These are phyloP conservation scores for Zelonia costaricensis DNA, from an alignment of 208 protist species.

Conservation along the genomic window DNA sequence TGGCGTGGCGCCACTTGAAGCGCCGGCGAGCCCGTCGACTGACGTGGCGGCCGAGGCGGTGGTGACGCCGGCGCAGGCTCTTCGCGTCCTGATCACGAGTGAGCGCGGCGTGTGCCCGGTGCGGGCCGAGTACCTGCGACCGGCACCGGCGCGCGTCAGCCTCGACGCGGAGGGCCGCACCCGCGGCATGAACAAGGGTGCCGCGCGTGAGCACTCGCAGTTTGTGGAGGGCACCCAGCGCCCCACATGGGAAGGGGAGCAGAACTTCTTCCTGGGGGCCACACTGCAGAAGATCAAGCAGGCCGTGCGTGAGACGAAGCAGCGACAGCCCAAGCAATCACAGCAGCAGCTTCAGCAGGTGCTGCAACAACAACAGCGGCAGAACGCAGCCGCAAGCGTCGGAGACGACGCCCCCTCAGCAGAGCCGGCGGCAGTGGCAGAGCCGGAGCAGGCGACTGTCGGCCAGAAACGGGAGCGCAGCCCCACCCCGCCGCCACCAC, in stretches of 20 bases:
- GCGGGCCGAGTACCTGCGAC: slow-evolving; percentile 57
- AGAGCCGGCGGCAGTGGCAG: background rate
- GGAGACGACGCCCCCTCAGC: background rate
- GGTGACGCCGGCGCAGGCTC: background rate
- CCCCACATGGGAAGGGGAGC: slow-evolving; percentile 64
- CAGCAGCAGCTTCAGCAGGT: slow-evolving; percentile 10
- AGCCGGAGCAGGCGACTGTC: background rate
- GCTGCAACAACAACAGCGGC: slow-evolving; percentile 12
- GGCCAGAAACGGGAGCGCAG: slow-evolving; percentile 25
- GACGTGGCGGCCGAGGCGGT: background rate
- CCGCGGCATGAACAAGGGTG: slow-evolving; percentile 83
- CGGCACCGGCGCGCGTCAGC: slow-evolving; percentile 52
- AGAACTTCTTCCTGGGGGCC: slow-evolving; percentile 73
- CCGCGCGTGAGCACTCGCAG: slow-evolving; percentile 50
- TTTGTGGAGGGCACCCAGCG: slow-evolving; percentile 57
- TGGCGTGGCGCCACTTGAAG: too few relatives aligned
- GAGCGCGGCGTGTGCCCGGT: slow-evolving; percentile 69
- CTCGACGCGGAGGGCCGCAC: slow-evolving; percentile 66
- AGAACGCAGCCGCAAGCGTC: background rate
- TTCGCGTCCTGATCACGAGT: background rate
- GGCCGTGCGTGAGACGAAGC: slow-evolving; percentile 42
- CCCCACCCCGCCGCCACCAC: background rate
- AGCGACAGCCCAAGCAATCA: slow-evolving; percentile 10
- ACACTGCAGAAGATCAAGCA: slow-evolving; percentile 60
- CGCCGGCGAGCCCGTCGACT: background rate